phyloP scores from a whole-genome alignment of 768 basidiomycete genomes.

The Russula vinacea region DNA sequence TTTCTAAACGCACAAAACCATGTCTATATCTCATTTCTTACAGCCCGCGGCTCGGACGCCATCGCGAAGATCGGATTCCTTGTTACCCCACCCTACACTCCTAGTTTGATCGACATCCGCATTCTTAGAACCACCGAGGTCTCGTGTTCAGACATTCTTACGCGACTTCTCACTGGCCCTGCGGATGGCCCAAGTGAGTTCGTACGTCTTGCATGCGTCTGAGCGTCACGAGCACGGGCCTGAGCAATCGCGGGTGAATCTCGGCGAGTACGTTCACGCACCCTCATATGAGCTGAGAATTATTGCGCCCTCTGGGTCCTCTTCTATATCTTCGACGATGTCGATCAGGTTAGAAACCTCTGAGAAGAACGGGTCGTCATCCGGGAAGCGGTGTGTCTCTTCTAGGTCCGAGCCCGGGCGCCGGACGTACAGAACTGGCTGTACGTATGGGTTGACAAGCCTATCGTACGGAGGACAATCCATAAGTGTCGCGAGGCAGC shows the following conservation, averaged over 20 bases:
- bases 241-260: neutral
- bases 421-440: slow-evolving; percentile 83
- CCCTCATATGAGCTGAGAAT: slow-evolving; percentile 87
- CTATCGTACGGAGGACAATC: slow-evolving; percentile 39
- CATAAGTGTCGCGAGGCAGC: slow-evolving; percentile 19
- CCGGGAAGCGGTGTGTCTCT: slow-evolving; percentile 64
- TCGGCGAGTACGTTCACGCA: slow-evolving; percentile 34
- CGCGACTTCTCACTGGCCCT: slow-evolving; percentile 69
- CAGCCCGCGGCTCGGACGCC: neutral
- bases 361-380: slow-evolving; percentile 93
- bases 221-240: slow-evolving; percentile 10
- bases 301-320: slow-evolving; percentile 72
- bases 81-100: neutral
- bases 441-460: slow-evolving; percentile 90
- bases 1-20: slow-evolving; percentile 1
- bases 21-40: slow-evolving; percentile 11
- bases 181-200: slow-evolving; percentile 93
- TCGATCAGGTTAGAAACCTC: slow-evolving; percentile 89
- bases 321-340: slow-evolving; percentile 84
- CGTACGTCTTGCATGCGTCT: slow-evolving; percentile 87
- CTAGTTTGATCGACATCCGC: neutral
- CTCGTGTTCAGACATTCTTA: slow-evolving; percentile 25
- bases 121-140: neutral
- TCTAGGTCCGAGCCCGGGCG: slow-evolving; percentile 78
- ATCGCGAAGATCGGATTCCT: slow-evolving; percentile 3